A percentile compares a stretch with the other conserved stretches of the same genome.
These are phyloP conservation scores for Caloboletus firmus DNA, from an alignment of 1,284 basidiomycete genomes.

Conservation along the genomic window DNA sequence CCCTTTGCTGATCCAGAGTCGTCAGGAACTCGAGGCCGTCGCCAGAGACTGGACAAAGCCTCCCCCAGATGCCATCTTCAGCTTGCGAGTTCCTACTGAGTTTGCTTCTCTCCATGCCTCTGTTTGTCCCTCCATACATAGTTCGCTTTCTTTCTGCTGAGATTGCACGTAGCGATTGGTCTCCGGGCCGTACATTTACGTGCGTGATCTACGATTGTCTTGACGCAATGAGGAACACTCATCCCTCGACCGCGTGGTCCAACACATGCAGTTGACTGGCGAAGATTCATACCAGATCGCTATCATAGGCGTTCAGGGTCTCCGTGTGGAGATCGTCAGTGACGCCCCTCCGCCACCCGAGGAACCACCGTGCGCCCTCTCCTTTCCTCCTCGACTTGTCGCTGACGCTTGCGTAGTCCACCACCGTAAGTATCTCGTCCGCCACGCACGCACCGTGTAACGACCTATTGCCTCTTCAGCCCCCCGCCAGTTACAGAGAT, in stretches of 20 bases:
- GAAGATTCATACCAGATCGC: slow-evolving; percentile 85
- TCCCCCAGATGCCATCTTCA: slow-evolving; percentile 70
- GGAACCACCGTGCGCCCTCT: slow-evolving; percentile 68
- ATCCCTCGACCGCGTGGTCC: slow-evolving; percentile 24
- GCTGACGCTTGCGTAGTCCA: slow-evolving; percentile 42
- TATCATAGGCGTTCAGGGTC: slow-evolving; percentile 70
- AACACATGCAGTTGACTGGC: slow-evolving; percentile 57
- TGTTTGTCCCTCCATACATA: slow-evolving; percentile 42
- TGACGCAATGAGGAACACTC: slow-evolving; percentile 16
- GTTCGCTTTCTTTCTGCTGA: slow-evolving; percentile 9
- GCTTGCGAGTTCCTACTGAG: slow-evolving; percentile 76
- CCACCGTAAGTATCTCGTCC: slow-evolving; percentile 60
- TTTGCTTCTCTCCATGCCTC: slow-evolving; percentile 77
- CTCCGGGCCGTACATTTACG: slow-evolving; percentile 75
- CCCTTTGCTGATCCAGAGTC: not conserved
- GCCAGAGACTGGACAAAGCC: slow-evolving; percentile 84
- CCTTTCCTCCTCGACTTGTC: slow-evolving; percentile 2
- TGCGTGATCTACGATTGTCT: slow-evolving; percentile 37
- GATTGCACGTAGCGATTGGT: slow-evolving; percentile 59
- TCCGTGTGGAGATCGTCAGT: slow-evolving; percentile 77
- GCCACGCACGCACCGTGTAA: not conserved
- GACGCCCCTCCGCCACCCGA: slow-evolving; percentile 78
- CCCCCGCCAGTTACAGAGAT: slow-evolving; percentile 83
- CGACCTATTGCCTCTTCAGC: slow-evolving; percentile 38
- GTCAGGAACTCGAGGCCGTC: slow-evolving; percentile 72